Conservation (phyloP, 352 stramenopile genomes). For the Phytophthora europaea region DNA sequence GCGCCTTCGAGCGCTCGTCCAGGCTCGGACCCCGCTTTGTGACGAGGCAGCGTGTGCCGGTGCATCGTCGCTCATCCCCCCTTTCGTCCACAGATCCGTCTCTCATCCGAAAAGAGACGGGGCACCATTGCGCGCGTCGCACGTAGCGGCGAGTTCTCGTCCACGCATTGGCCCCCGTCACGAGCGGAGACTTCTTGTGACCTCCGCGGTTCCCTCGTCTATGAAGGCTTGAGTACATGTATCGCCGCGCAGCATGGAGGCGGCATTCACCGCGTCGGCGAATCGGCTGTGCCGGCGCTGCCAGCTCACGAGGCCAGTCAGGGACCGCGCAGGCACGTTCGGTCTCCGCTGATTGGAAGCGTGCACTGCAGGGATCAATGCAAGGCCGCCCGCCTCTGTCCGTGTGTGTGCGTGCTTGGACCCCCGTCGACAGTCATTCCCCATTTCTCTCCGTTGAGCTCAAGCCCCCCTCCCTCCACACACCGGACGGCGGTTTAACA, state of each 20-base stretch:
- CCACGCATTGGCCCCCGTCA: constrained; percentile 30
- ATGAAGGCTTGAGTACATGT: constrained; percentile 8
- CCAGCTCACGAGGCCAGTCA: constrained; percentile 33
- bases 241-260: constrained; percentile 32
- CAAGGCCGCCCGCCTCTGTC: constrained; percentile 20
- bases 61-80: constrained; percentile 36
- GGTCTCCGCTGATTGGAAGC: constrained; percentile 33
- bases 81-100: constrained; percentile 37
- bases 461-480: constrained; percentile 23
- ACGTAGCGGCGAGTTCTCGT: constrained; percentile 7
- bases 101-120: constrained; percentile 25
- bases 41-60: constrained; percentile 29
- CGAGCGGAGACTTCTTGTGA: constrained; percentile 19
- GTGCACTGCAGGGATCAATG: constrained; percentile 4
- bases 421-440: constrained; percentile 15
- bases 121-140: constrained; percentile 11
- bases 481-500: constrained; percentile 25
- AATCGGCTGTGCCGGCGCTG: constrained; percentile 28
- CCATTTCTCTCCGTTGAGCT: constrained; percentile 17
- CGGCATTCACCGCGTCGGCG: constrained; percentile 18
- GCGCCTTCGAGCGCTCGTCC: not conserved
- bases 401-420: constrained; percentile 10
- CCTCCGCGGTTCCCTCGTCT: constrained; percentile 13
- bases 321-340: constrained; percentile 23
- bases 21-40: too few relatives aligned